These are phyloP conservation scores for Fusarium tupiense DNA, from an alignment of 2,329 filamentous ascomycete genomes.

Conservation along the genomic window DNA sequence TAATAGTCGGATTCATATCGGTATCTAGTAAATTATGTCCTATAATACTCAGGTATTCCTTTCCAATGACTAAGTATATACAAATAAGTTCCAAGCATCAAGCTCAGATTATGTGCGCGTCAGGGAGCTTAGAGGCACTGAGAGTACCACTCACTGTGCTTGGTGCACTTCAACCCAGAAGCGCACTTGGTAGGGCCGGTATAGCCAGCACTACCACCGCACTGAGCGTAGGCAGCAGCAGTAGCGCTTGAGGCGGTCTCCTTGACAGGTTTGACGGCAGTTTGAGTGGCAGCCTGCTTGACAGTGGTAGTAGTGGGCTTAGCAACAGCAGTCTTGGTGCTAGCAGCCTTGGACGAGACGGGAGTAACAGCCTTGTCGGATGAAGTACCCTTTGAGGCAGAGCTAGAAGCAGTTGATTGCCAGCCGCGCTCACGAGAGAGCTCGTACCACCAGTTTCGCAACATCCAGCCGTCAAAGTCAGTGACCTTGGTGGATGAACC, in stretches of 20 bases:
- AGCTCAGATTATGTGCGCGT: fast-evolving
- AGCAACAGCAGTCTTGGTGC: neutral
- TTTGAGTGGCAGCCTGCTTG: neutral
- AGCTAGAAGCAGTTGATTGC: conserved; percentile 21
- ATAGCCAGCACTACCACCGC: conserved; percentile 38
- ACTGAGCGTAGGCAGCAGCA: conserved; percentile 25
- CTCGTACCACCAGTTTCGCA: conserved; percentile 57
- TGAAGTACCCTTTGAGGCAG: neutral
- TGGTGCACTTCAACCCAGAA: conserved; percentile 33
- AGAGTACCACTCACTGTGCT: conserved; percentile 41
- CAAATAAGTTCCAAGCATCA: neutral
- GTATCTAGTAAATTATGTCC: neutral
- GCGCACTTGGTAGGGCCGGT: conserved; percentile 38
- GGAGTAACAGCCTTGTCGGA: neutral
- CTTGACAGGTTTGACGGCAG: neutral
- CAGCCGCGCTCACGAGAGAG: conserved; percentile 45
- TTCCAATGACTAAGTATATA: neutral
- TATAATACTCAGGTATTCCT: too few relatives aligned
- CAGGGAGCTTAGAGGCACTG: conserved; percentile 31
- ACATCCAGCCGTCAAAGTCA: conserved; percentile 61
- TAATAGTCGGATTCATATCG: fast-evolving
- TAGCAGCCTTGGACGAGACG: neutral
- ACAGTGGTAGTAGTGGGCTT: neutral
- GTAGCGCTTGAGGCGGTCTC: neutral
- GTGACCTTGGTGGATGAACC: conserved; percentile 54